Conservation (phyloP, 164 flowering plant genomes). For the Saururus chinensis region DNA sequence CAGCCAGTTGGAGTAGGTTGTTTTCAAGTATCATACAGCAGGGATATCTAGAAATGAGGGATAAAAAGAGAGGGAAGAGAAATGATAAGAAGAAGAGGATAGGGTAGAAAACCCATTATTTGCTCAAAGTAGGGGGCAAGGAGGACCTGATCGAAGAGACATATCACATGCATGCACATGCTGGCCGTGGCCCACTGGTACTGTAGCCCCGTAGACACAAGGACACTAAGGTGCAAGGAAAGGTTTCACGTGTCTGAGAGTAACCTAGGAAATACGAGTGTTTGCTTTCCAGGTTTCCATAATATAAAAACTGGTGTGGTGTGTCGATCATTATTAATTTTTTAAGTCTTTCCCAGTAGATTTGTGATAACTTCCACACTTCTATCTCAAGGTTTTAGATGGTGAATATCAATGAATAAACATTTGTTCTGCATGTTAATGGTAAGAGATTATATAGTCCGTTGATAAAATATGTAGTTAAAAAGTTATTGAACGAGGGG, state of each 20-base stretch:
- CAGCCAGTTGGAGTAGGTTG: constrained; percentile 5
- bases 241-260: constrained; percentile 1
- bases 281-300: neutral
- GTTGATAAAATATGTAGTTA: no score
- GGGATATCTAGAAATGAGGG: constrained; percentile 8
- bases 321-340: neutral
- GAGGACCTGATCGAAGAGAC: constrained; percentile 43
- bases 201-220: neutral
- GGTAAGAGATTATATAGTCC: no score
- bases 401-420: no score
- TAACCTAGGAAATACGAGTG: constrained; percentile 1
- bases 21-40: neutral
- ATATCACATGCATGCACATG: constrained; percentile 87
- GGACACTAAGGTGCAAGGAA: neutral
- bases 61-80: constrained; percentile 4
- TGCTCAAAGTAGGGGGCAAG: constrained; percentile 27
- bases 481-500: no score
- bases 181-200: constrained; percentile 35
- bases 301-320: no score
- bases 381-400: no score
- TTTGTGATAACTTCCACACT: no score
- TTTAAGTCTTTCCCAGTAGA: neutral
- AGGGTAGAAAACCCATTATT: constrained; percentile 25
- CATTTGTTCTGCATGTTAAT: no score
- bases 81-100: constrained; percentile 10